Percentiles rank a stretch among this genome's conserved stretches.
These are phyloP conservation scores for Saussurea involucrata DNA, from an alignment of 129 eudicot species.

Conservation along the genomic window DNA sequence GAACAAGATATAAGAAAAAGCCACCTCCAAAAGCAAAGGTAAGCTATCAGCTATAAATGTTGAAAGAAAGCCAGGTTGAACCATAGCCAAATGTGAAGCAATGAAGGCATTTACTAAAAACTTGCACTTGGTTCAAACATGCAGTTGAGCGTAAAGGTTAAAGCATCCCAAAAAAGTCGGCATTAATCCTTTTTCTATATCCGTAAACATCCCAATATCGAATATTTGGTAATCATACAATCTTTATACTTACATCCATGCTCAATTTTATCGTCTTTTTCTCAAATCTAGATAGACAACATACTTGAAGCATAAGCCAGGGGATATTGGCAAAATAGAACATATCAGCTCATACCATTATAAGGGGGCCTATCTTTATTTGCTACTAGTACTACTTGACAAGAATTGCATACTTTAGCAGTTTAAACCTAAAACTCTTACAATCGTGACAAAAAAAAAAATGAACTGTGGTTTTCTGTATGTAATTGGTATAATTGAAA, in stretches of 20 bases:
- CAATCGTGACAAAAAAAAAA: no score
- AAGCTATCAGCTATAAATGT: neutral
- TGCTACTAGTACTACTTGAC: neutral
- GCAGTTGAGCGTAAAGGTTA: neutral
- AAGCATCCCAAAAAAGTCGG: neutral
- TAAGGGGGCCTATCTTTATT: neutral
- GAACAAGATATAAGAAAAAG: neutral
- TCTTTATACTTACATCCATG: neutral
- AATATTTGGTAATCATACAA: neutral
- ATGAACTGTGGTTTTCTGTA: neutral
- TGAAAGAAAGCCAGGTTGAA: neutral
- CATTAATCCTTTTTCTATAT: neutral
- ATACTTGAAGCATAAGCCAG: neutral
- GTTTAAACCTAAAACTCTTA: neutral
- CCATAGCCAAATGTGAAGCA: neutral
- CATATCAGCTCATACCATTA: conserved; percentile 10
- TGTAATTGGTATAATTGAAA: neutral
- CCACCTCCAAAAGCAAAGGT: neutral
- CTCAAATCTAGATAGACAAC: conserved; percentile 5
- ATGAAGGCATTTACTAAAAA: neutral
- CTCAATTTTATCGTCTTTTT: neutral
- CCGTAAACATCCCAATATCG: neutral
- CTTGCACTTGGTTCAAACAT: neutral
- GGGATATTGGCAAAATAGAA: neutral
- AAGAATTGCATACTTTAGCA: neutral